Conservation (phyloP, 2,329 filamentous ascomycete species). For the Colletotrichum nymphaeae region DNA sequence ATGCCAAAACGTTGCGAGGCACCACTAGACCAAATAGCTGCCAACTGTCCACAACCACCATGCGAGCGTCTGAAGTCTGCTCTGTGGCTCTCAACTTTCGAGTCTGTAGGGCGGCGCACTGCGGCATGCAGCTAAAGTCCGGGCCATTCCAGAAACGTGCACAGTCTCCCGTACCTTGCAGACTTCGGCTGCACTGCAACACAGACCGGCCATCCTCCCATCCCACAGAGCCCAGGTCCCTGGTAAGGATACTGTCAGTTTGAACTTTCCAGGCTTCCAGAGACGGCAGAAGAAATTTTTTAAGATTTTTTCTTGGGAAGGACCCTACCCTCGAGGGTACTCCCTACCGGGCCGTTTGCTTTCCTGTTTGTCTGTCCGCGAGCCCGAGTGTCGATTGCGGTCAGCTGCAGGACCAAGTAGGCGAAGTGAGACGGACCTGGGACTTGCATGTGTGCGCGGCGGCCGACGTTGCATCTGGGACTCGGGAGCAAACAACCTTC, state of each 20-base stretch:
- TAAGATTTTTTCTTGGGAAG: not conserved
- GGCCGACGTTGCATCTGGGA: conserved; percentile 22
- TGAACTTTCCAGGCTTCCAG: not conserved
- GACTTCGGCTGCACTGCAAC: conserved; percentile 31
- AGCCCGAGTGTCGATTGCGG: not conserved
- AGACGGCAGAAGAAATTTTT: not conserved
- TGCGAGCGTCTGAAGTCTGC: conserved; percentile 6
- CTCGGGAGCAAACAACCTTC: conserved; percentile 9
- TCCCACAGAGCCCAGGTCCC: conserved; percentile 29
- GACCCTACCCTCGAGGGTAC: not conserved
- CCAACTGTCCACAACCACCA: conserved; percentile 12
- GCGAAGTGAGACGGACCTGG: not conserved
- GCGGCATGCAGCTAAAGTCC: conserved; percentile 12
- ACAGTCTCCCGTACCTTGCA: conserved; percentile 34
- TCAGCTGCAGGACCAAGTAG: conserved; percentile 5
- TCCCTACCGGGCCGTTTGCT: not conserved
- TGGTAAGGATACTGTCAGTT: conserved; percentile 8
- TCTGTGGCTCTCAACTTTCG: too few species aligned
- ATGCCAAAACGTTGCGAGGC: conserved; percentile 11
- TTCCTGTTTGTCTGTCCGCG: not conserved
- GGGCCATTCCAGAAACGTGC: conserved; percentile 30
- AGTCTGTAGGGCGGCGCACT: conserved; percentile 2
- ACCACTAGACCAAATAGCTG: conserved; percentile 3
- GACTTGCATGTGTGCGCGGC: not conserved
- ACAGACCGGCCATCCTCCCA: conserved; percentile 12